Conservation (phyloP, 2,329 filamentous ascomycete species). For the Aspergillus pseudotamarii region DNA sequence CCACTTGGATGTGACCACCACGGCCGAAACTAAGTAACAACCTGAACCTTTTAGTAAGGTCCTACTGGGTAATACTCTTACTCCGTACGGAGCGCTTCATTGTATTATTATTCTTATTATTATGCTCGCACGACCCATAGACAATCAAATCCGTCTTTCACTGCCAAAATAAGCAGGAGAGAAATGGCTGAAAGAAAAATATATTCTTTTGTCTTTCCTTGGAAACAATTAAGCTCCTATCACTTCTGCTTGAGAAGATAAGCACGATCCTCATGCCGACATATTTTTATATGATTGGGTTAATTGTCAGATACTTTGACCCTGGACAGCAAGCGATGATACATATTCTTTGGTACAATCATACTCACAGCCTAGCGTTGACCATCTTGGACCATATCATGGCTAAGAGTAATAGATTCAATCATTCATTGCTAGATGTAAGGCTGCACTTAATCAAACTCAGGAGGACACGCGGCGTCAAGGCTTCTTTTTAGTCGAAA, state of each 20-base stretch:
- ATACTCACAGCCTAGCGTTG: not conserved
- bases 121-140: not conserved
- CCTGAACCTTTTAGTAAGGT: conserved; percentile 1
- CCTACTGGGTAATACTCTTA: not conserved
- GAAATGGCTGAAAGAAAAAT: not conserved
- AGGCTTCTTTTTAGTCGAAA: not conserved
- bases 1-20: conserved; percentile 5
- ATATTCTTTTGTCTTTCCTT: not conserved
- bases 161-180: not conserved
- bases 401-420: not conserved
- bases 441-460: not conserved
- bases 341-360: conserved; percentile 4
- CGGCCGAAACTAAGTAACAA: not conserved
- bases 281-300: not conserved
- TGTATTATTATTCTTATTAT: not conserved
- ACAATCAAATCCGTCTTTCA: not conserved
- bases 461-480: not conserved
- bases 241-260: too few species aligned
- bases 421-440: not conserved
- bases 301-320: not conserved
- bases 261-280: not conserved
- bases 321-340: not conserved
- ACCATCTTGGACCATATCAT: not conserved
- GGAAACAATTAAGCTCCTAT: not conserved
- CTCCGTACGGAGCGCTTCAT: not conserved